These are phyloP conservation scores for Angophora floribunda DNA, from an alignment of 345 rosid genomes.

Conservation along the genomic window DNA sequence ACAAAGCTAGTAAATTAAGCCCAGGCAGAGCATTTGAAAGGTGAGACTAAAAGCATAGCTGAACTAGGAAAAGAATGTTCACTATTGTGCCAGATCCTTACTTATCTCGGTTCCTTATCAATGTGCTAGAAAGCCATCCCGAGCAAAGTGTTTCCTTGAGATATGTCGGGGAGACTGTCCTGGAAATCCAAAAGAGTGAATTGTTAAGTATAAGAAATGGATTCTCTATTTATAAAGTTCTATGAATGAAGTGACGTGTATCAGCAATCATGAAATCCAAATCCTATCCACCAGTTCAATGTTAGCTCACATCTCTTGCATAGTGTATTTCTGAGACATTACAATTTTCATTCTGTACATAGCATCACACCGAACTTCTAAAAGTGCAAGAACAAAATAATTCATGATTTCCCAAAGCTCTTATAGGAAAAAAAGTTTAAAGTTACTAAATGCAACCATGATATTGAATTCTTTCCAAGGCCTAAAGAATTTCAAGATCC, in stretches of 20 bases:
- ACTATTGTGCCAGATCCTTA: constrained; percentile 6
- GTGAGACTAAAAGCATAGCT: neutral
- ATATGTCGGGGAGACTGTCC: constrained; percentile 55
- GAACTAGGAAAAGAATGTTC: neutral
- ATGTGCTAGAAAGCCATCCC: constrained; percentile 46
- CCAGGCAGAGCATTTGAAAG: neutral
- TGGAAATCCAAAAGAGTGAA: constrained; percentile 14
- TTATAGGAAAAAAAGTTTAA: neutral
- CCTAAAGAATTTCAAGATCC: neutral
- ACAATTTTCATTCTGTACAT: neutral
- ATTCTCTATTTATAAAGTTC: neutral
- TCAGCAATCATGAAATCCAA: neutral
- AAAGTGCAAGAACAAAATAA: neutral
- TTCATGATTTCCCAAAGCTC: neutral
- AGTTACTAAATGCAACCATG: neutral
- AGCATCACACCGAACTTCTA: neutral
- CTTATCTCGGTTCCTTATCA: constrained; percentile 38
- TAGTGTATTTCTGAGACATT: neutral
- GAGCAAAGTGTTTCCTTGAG: constrained; percentile 49
- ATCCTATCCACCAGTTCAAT: neutral
- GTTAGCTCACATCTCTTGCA: neutral
- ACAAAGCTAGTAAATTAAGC: neutral
- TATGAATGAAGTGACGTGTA: neutral
- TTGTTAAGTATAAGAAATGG: neutral
- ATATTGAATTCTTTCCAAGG: neutral